A percentile compares a stretch with the other conserved stretches of the same genome.
Conservation (phyloP, 176 grass and related monocot genomes). For the Coix lacrymajobi region DNA sequence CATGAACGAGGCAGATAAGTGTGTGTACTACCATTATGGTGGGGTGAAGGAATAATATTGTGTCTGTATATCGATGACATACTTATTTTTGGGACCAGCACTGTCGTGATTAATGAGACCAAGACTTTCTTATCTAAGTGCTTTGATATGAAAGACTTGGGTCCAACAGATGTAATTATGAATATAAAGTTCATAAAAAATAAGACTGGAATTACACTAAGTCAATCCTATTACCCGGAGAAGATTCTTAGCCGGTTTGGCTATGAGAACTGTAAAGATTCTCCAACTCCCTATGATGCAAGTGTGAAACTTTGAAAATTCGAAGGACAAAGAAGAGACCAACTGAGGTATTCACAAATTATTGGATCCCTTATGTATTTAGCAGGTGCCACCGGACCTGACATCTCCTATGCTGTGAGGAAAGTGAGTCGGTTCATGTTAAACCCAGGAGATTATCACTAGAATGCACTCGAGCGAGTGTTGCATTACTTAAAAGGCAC, state of each 20-base stretch:
- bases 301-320: neutral
- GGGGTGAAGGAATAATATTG: neutral
- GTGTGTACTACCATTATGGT: neutral
- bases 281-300: neutral
- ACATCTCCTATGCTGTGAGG: neutral
- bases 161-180: neutral
- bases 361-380: neutral
- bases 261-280: neutral
- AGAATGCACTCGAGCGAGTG: neutral
- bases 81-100: neutral
- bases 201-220: neutral
- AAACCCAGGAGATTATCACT: neutral
- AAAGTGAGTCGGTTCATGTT: neutral
- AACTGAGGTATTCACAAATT: neutral
- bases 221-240: neutral
- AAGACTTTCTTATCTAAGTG: neutral
- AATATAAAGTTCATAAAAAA: neutral
- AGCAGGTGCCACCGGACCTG: neutral
- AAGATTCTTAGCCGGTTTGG: neutral
- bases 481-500: neutral
- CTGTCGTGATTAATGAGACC: neutral
- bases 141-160: neutral
- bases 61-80: neutral
- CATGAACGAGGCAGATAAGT: neutral
- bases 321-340: neutral